These are phyloP conservation scores for Chlorella sp. DNA, from an alignment of 139 green algal genomes.

Conservation along the genomic window DNA sequence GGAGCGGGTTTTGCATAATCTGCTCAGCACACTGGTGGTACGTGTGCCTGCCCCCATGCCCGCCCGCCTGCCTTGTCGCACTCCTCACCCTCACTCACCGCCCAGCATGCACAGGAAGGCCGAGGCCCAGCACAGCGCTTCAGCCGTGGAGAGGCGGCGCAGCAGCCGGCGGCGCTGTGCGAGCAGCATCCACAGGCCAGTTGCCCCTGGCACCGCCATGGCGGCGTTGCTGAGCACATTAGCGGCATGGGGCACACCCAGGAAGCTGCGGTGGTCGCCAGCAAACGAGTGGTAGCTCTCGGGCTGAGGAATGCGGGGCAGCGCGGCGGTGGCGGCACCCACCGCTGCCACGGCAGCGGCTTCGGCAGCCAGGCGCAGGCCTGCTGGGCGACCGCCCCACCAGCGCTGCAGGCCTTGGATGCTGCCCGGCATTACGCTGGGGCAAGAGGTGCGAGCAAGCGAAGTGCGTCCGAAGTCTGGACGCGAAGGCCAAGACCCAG, in stretches of 20 bases:
- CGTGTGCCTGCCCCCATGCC: too few species aligned
- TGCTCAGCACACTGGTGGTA: too few species aligned
- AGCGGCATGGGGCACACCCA: constrained; percentile 5
- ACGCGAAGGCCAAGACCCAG: too few species aligned
- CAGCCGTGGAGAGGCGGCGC: neutral
- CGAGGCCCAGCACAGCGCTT: neutral
- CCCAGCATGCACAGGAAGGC: constrained; percentile 2
- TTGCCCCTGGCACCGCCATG: neutral
- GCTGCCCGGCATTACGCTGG: neutral
- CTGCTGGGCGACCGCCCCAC: neutral
- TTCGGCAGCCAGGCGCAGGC: neutral
- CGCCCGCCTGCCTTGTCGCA: too few species aligned
- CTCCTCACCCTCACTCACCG: neutral
- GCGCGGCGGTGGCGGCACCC: neutral
- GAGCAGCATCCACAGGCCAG: neutral
- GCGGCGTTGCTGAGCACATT: constrained; percentile 16
- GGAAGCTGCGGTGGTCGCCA: neutral
- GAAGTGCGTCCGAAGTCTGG: too few species aligned
- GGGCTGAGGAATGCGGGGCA: constrained; percentile 7
- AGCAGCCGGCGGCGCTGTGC: neutral
- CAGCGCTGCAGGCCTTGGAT: neutral
- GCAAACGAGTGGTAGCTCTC: constrained; percentile 8
- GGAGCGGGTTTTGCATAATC: too few species aligned
- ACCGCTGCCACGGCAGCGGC: neutral
- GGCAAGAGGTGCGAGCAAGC: neutral